phyloP scores from a whole-genome alignment of 192 early-diverging fungal genomes.

The Entomortierella chlamydospora region DNA sequence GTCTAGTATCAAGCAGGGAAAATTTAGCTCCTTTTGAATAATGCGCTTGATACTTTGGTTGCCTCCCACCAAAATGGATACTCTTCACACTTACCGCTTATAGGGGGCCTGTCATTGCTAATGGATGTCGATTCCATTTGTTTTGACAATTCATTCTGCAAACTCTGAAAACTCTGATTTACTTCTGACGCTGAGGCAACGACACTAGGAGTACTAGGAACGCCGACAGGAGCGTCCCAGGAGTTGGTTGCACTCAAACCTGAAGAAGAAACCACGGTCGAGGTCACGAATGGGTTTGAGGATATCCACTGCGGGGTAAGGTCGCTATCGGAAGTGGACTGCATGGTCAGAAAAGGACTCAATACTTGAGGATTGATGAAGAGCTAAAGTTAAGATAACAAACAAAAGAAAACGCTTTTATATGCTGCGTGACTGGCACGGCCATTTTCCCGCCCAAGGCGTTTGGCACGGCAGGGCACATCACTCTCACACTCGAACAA shows the following conservation, averaged over 20 bases:
- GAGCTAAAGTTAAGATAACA: no score
- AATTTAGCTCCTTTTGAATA: neutral
- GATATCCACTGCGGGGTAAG: neutral
- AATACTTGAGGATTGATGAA: no score
- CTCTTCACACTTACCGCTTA: neutral
- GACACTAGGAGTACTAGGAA: neutral
- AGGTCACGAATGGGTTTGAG: neutral
- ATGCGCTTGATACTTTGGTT: no score
- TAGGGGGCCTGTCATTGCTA: neutral
- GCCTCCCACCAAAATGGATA: neutral
- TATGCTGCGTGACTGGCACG: no score
- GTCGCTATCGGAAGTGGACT: neutral
- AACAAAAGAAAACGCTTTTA: no score
- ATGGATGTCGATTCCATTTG: slow-evolving; percentile 21
- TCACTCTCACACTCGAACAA: no score
- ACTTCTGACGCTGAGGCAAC: neutral
- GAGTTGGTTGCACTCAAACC: neutral
- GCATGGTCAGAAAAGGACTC: no score
- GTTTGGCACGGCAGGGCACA: no score
- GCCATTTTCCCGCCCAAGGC: no score
- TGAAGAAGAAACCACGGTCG: neutral
- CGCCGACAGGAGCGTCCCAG: neutral
- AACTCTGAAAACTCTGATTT: neutral
- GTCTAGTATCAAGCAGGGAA: neutral
- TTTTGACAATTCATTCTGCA: neutral